Base-by-base conservation (phyloP, 2,329 filamentous ascomycete species). In the Pseudogymnoascus sp. region DNA sequence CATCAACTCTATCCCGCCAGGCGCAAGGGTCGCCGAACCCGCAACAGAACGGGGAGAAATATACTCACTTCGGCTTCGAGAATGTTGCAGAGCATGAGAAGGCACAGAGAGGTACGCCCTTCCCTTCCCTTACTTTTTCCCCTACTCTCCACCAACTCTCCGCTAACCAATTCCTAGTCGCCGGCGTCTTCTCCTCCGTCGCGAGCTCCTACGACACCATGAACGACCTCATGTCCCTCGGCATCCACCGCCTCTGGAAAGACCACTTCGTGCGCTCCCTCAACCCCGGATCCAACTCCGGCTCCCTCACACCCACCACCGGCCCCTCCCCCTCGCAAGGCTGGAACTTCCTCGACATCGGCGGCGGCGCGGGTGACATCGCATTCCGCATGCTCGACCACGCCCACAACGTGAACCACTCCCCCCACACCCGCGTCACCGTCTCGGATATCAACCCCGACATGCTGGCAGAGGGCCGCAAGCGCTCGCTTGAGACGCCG, bases 191-290 rank as follows among this genome's bases (percentile, higher is more conserved):
- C 79, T 93, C 91, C 75, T 97, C 89, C 68, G 95, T 99, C 31
- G 43, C 61, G 11, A 33, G 69, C 49, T 71, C 89, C 16, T 99
- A 99, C 78, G 95, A 99, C 76, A 89, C 88, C 66, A 99, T 99
- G 95, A 99, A 99, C 79, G 95, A 99, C 75, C 83, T 97, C 69
- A 99, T 99, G 95, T 97, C 95, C 6, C 85, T 99, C 58, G 95
- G 95, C 62, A 93, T 96, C 78, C 95, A 99, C 76, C 89, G 95
- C 45, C 80, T 99, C 38, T 99, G 95, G 95, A 99, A 88, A 80
- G 93, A 97, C 77, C 88, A 96, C 78, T 99, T 97, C 75, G 93
- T 99, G 52, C 88, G 90, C 68, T 88, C 88, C 35, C 84, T 99
- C 33, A 95, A 97, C 74, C 93, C 95, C 1, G 71, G 71, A 9